Evolutionary conservation across 2,329 filamentous ascomycete genomes (phyloP).

Genomic region (Volutella citrinella): DNA sequence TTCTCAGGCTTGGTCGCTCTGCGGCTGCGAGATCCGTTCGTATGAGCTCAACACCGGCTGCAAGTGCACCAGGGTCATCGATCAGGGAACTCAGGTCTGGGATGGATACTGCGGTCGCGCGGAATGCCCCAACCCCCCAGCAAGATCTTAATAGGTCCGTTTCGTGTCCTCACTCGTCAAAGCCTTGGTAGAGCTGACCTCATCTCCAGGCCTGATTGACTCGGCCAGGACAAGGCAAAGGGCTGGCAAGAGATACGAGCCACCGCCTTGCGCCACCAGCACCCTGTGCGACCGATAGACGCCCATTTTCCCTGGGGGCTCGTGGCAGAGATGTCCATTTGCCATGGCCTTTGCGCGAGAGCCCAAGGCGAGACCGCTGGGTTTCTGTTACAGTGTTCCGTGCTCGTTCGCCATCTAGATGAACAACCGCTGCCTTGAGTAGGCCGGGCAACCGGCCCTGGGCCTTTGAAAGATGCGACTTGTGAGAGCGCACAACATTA

Average conservation of each 20-base stretch:
- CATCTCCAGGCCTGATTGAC: no score
- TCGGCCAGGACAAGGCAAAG: no score
- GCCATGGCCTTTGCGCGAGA: no score
- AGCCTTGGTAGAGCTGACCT: constrained; percentile 10
- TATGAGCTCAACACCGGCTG: constrained; percentile 26
- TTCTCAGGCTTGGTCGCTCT: constrained; percentile 29
- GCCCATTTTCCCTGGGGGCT: no score
- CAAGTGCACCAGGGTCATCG: constrained; percentile 19
- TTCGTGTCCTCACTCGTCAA: constrained; percentile 7
- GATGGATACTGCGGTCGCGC: constrained; percentile 30
- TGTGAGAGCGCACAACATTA: constrained; percentile 17
- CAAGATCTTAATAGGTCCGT: constrained; percentile 23
- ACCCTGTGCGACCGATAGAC: no score
- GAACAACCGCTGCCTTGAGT: constrained; percentile 16
- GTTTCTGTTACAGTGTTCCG: no score
- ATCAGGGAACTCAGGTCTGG: constrained; percentile 28
- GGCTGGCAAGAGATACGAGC: no score
- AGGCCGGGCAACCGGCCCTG: constrained; percentile 14
- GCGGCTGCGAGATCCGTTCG: constrained; percentile 28
- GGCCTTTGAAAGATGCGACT: constrained; percentile 17
- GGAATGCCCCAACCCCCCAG: constrained; percentile 29
- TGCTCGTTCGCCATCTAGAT: constrained; percentile 16
- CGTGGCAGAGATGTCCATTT: no score
- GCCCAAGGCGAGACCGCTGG: no score
- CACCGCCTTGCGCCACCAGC: no score